Percentiles rank a stretch among this genome's conserved stretches.
Conservation (phyloP, 2,329 filamentous ascomycete species). For the Tolypocladium guangdongense region DNA sequence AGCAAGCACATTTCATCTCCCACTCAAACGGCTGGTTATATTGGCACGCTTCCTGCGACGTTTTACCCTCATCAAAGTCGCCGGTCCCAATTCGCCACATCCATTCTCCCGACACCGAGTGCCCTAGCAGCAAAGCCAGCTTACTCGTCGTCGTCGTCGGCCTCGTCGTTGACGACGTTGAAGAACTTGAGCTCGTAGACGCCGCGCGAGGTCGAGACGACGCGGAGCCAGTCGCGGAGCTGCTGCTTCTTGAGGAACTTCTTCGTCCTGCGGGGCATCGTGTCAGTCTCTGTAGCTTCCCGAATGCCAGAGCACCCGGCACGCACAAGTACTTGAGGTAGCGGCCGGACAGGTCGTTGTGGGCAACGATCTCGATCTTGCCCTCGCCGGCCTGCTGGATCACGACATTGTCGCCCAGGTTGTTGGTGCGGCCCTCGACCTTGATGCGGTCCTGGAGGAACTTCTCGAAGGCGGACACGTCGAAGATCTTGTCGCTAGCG, state of each 20-base stretch:
- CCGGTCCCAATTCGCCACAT: not conserved
- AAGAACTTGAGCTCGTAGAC: conserved; percentile 99
- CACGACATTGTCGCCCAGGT: conserved; percentile 87
- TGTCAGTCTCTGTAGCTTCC: too few species aligned
- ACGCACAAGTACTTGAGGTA: conserved; percentile 99
- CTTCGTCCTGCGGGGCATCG: conserved; percentile 64
- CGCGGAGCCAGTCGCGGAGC: conserved; percentile 99
- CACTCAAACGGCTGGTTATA: not conserved
- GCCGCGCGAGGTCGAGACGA: conserved; percentile 94
- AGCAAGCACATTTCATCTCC: not conserved
- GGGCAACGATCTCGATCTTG: conserved; percentile 95
- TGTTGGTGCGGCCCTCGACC: conserved; percentile 95
- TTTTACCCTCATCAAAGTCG: not conserved
- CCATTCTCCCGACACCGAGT: not conserved
- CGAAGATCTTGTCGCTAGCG: conserved; percentile 99
- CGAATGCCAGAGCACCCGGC: too few species aligned
- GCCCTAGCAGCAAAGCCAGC: conserved; percentile 16
- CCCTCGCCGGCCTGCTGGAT: conserved; percentile 89
- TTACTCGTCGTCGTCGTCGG: conserved; percentile 98
- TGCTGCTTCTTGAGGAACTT: conserved; percentile 99
- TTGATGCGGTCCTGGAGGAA: conserved; percentile 99
- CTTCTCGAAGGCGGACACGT: conserved; percentile 97
- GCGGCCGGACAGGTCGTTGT: conserved; percentile 96
- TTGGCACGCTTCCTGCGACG: not conserved
- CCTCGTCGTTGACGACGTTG: conserved; percentile 99